A percentile compares a stretch with the other conserved stretches of the same genome.
Conservation (phyloP, 2,329 filamentous ascomycete genomes). For the Cladophialophora immunda region DNA sequence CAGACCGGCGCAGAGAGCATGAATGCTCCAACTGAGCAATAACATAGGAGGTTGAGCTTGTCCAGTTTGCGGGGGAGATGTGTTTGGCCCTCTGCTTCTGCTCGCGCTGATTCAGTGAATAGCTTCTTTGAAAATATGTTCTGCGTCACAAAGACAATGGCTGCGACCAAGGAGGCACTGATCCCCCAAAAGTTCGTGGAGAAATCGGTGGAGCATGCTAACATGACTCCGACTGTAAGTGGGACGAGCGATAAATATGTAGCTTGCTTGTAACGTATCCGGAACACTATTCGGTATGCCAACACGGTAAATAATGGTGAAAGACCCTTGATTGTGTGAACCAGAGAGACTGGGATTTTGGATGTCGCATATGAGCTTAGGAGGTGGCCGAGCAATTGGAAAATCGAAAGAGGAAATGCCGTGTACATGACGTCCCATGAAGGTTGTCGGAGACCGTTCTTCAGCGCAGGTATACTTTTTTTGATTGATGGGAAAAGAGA, state of each 20-base stretch:
- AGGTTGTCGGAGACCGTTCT: slow-evolving; percentile 82
- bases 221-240: slow-evolving; percentile 90
- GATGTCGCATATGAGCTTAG: slow-evolving; percentile 92
- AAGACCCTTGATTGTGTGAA: slow-evolving; percentile 97
- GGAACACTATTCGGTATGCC: slow-evolving; percentile 88
- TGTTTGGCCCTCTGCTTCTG: slow-evolving; percentile 76
- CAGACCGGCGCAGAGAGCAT: slow-evolving; percentile 88
- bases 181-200: slow-evolving; percentile 91
- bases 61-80: slow-evolving; percentile 80
- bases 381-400: slow-evolving; percentile 93
- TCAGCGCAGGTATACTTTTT: slow-evolving; percentile 77
- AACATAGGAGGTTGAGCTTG: slow-evolving; percentile 95
- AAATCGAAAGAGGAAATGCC: slow-evolving; percentile 88
- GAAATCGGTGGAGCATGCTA: slow-evolving; percentile 93
- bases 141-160: slow-evolving; percentile 94
- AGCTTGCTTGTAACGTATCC: slow-evolving; percentile 83
- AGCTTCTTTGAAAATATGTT: slow-evolving; percentile 98
- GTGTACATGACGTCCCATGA: slow-evolving; percentile 82
- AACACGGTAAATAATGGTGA: slow-evolving; percentile 95
- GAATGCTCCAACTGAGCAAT: slow-evolving; percentile 94
- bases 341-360: slow-evolving; percentile 93
- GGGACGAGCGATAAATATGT: slow-evolving; percentile 93
- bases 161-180: slow-evolving; percentile 85
- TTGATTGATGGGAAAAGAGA: slow-evolving; percentile 75
- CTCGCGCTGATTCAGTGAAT: slow-evolving; percentile 90